These are phyloP conservation scores for Pichia kudriavzevii DNA, from an alignment of 1,139 yeast genomes.

Conservation along the genomic window DNA sequence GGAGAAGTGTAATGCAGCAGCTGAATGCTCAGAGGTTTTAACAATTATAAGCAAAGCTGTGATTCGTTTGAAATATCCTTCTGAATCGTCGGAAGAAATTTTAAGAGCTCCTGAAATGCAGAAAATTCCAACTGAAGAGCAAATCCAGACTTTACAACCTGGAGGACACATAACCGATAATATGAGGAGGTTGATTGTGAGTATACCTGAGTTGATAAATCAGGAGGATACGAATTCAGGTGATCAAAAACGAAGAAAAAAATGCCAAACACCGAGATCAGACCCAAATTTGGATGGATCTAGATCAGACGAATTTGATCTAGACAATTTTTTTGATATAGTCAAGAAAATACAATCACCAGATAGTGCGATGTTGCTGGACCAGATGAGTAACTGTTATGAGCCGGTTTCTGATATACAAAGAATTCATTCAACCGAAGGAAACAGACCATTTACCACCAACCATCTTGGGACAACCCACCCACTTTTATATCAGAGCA, in stretches of 20 bases:
- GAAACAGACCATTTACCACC: conserved; percentile 1
- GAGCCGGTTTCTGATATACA: neutral
- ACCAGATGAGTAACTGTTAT: no score
- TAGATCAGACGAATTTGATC: conserved; percentile 25
- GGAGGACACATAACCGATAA: conserved; percentile 35
- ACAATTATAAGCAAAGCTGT: conserved; percentile 68
- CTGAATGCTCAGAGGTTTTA: conserved; percentile 61
- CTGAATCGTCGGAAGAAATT: conserved; percentile 16
- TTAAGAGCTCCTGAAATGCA: conserved; percentile 8
- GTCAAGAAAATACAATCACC: conserved; percentile 21
- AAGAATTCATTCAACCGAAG: neutral
- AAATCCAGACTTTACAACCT: conserved; percentile 28
- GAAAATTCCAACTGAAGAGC: conserved; percentile 26
- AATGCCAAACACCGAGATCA: neutral
- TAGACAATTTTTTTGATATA: conserved; percentile 40
- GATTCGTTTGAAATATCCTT: conserved; percentile 51
- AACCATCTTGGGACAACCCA: no score
- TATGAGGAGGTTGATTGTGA: conserved; percentile 34
- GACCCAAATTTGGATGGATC: neutral
- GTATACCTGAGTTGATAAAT: conserved; percentile 21
- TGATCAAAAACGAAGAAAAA: neutral
- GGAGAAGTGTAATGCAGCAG: conserved; percentile 75
- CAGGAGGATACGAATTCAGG: conserved; percentile 9
- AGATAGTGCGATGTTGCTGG: conserved; percentile 17
- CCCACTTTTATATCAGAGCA: no score